Conservation (phyloP, 2,329 filamentous ascomycete genomes). For the Fusarium sp. region DNA sequence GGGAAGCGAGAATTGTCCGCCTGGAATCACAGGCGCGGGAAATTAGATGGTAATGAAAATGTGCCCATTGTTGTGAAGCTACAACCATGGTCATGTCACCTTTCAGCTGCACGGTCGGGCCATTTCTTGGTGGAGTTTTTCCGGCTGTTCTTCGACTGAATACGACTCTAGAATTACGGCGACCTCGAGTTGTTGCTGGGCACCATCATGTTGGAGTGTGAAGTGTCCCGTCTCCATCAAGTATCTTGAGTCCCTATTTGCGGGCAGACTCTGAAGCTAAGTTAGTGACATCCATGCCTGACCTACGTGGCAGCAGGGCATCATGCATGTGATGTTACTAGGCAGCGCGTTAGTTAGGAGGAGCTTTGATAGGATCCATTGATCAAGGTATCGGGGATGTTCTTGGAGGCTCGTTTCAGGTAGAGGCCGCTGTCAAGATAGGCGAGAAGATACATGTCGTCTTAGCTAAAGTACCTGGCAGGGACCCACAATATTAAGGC, state of each 20-base stretch:
- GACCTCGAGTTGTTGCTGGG: neutral
- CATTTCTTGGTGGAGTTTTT: neutral
- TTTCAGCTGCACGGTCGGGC: neutral
- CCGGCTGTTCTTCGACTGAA: neutral
- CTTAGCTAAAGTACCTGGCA: neutral
- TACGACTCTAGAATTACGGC: neutral
- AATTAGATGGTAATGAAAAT: conserved; percentile 1
- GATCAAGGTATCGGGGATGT: neutral
- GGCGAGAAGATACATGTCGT: neutral
- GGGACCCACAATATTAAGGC: conserved; percentile 33
- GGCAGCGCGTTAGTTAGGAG: neutral
- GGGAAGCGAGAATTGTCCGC: neutral
- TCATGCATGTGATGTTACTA: conserved; percentile 11
- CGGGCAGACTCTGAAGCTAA: neutral
- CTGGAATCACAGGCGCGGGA: conserved; percentile 2
- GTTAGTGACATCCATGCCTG: neutral
- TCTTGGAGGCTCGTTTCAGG: neutral
- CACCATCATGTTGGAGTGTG: neutral
- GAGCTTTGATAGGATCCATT: neutral
- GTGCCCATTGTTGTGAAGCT: conserved; percentile 2
- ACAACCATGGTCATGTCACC: neutral
- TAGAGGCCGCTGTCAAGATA: neutral
- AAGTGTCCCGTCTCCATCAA: neutral
- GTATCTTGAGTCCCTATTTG: neutral
- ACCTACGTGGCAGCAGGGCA: conserved; percentile 11